Evolutionary conservation across 2,329 filamentous ascomycete genomes (phyloP), one percentile per base, ranked within the genome.

Genomic region (Penicillium hesseltinei): DNA sequence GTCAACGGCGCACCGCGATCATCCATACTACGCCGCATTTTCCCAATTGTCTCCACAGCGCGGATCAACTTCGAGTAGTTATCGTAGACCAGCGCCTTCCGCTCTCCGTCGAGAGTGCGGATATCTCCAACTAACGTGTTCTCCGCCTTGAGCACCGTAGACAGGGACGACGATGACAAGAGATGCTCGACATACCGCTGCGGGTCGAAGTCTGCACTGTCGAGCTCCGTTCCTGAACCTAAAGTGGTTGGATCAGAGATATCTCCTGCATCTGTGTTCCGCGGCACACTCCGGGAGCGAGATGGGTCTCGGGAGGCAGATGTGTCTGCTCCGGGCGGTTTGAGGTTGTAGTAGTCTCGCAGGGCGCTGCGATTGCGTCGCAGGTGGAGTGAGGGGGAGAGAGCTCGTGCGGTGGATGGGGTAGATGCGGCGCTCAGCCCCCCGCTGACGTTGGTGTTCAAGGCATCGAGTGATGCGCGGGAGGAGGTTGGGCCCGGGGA

Each of bases 41-140:
- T 91, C 49, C 90, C 84, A 69, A 99, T 99, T 3, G 93, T 97
- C 75, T 96, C 93, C 11, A 95, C 97, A 1, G 94, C 94, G n/a
- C 88, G 85, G 64, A 99, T 97, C 64, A 99, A 78, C 77, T 97
- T 97, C 66, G 89, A 94, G 75, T 97, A 99, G 72, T 99, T 99
- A 73, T 99, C 93, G 74, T 99, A 99, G 5, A 99, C 94, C 60
- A 99, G 78, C 2, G 93, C 92, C 77, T 99, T 99, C 75, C 94
- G 89, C 81, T 99, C 94, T 25, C 93, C 93, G 69, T 97, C 94
- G 19, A 99, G 81, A 2, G 91, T 92, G 38, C 92, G 80, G 47
- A 96, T 93, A 77, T 97, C 93, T 64, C 73, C 75, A 7, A 79
- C 74, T n/a, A 79, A 69, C 8, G 74, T 76, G 39, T 77, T 75